phyloP scores from a whole-genome alignment of 805 yeast genomes.

The Candida nemodendra region DNA sequence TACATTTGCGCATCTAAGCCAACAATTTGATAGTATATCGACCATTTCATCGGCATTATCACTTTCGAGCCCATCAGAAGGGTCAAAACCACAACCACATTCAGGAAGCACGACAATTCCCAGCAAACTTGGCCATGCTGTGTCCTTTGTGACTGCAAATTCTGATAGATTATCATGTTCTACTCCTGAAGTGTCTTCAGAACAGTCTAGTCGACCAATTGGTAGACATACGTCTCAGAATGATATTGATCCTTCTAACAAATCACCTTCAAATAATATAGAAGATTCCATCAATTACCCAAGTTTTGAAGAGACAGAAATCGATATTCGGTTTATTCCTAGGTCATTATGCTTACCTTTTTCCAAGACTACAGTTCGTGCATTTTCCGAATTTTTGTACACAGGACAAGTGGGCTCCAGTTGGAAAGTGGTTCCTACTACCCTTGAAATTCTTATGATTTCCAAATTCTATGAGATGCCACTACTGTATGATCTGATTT shows the following conservation, averaged over 20 bases:
- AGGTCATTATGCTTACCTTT: constrained; percentile 70
- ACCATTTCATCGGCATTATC: background rate
- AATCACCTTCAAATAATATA: background rate
- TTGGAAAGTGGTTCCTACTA: constrained; percentile 70
- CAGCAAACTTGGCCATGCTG: constrained; percentile 9
- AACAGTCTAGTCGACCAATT: background rate
- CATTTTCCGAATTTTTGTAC: constrained; percentile 69
- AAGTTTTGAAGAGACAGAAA: constrained; percentile 10
- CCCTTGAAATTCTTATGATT: constrained; percentile 59
- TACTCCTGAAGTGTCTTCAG: constrained; percentile 26
- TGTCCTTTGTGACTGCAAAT: background rate
- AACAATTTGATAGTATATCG: background rate
- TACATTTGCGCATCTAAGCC: background rate
- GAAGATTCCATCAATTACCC: constrained; percentile 18
- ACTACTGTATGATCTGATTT: constrained; percentile 62
- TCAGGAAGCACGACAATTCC: background rate
- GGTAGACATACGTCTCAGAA: background rate
- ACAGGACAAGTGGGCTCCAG: constrained; percentile 78
- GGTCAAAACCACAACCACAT: background rate
- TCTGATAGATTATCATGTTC: background rate
- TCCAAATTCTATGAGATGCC: constrained; percentile 70
- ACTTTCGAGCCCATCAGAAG: background rate
- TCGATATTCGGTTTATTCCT: constrained; percentile 67
- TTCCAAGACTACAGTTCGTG: constrained; percentile 56
- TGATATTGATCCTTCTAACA: background rate